Evolutionary conservation across 2,329 filamentous ascomycete genomes (phyloP).

Genomic region (Ascochyta fabae): DNA sequence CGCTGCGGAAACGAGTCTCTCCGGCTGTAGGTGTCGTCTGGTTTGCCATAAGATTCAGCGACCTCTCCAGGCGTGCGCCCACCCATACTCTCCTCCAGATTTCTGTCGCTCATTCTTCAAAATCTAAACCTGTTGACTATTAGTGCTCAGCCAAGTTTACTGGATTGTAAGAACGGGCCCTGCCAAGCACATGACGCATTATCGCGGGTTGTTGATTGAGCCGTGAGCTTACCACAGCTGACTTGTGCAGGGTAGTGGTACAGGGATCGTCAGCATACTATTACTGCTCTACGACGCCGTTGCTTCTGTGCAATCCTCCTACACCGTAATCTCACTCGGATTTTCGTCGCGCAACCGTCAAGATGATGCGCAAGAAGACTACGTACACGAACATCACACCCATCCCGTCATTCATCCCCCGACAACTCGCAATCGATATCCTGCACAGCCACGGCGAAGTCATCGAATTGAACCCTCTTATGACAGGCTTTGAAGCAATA

Average conservation of each 20-base stretch:
- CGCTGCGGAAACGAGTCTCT: constrained; percentile 7
- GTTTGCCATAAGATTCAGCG: not conserved
- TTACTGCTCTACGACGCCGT: constrained; percentile 6
- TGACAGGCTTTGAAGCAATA: constrained; percentile 68
- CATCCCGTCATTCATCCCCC: constrained; percentile 72
- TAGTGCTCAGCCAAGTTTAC: not conserved
- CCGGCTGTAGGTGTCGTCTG: constrained; percentile 1
- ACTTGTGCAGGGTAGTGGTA: constrained; percentile 6
- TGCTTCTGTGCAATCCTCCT: not conserved
- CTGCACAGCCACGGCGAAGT: constrained; percentile 74
- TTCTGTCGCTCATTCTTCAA: not conserved
- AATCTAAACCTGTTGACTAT: not conserved
- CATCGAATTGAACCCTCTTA: constrained; percentile 73
- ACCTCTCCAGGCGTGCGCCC: not conserved
- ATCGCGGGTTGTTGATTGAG: constrained; percentile 7
- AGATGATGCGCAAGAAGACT: constrained; percentile 63
- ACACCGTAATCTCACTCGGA: not conserved
- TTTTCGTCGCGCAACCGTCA: constrained; percentile 22
- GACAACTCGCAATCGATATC: constrained; percentile 74
- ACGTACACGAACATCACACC: constrained; percentile 73
- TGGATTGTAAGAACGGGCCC: constrained; percentile 1
- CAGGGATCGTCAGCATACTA: constrained; percentile 16
- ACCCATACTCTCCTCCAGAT: not conserved
- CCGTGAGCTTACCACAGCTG: constrained; percentile 12
- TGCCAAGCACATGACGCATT: constrained; percentile 15